Evolutionary conservation across 345 rosid genomes (phyloP), one percentile per base, ranked within the genome.

Genomic region (Hibiscus tridactylites): DNA sequence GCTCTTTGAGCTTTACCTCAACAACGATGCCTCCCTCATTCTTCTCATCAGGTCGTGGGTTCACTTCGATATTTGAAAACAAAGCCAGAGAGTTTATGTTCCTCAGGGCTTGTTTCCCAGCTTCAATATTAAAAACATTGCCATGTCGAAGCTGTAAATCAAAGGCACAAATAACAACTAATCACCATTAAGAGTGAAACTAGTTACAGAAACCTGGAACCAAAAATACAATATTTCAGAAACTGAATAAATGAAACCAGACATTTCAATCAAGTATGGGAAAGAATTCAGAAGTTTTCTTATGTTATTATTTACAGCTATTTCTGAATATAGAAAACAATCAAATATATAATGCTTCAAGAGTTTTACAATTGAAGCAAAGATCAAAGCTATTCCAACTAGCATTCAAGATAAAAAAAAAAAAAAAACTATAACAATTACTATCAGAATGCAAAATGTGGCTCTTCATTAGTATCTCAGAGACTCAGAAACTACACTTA

Each of bases 21-120:
- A 92, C 99, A 74, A 92, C 81, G 72, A 95, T 95, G 65, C 98
- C 98, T 58, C 94, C 99, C 75, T 95, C 99, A 54, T 83, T 90
- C 86, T 95, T 89, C 82, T 95, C 98, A 79, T 95, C 99, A 68
- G 90, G 96, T 44, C 90, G 87, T 65, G 99, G 98, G 73, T 90
- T 95, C 57, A 95, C 99, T 83, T 47, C 52, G 16, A 47, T 11
- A 47, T 47, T 47, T 47, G 52, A 47, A 47, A 47, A 47, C 16
- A 47, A 47, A 47, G 16, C 16, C 4, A 47, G 52, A 0, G 52
- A 47, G 52, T 92, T 95, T 75, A 95, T 84, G 80, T 92, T 95
- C 73, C 90, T 87, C 60, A 95, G 86, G 59, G 97, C 98, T 85
- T 90, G 91, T 59, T 87, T 92, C 72, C 98, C 98, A 73, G 91